Evolutionary conservation across 73 alveolate species (phyloP).

Genomic region (Paramecium caudatum): DNA sequence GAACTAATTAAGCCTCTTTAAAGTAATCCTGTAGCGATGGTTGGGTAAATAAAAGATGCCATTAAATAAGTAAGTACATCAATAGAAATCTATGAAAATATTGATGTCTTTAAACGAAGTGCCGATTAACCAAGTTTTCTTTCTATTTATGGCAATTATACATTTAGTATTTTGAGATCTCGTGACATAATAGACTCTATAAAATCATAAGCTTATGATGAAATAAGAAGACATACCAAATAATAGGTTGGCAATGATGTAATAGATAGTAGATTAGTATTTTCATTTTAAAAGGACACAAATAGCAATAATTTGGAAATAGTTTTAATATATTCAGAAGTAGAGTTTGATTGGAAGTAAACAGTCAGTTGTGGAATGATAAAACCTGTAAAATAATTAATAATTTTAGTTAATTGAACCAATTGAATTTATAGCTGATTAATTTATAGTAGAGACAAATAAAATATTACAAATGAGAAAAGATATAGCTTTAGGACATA

Average conservation of each 20-base stretch:
- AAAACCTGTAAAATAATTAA: neutral
- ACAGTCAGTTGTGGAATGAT: constrained; percentile 52
- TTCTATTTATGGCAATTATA: constrained; percentile 31
- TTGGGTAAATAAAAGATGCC: constrained; percentile 58
- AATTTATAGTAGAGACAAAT: constrained; percentile 11
- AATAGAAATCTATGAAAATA: constrained; percentile 55
- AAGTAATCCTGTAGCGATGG: constrained; percentile 56
- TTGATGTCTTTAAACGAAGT: constrained; percentile 43
- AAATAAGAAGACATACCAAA: constrained; percentile 27
- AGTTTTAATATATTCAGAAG: constrained; percentile 20
- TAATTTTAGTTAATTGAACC: neutral
- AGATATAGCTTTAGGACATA: constrained; percentile 9
- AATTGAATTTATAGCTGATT: constrained; percentile 31
- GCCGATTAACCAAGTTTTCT: neutral
- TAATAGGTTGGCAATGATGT: constrained; percentile 32
- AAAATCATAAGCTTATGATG: neutral
- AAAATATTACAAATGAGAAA: constrained; percentile 39
- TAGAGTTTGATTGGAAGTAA: constrained; percentile 46
- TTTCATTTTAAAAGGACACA: neutral
- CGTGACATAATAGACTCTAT: constrained; percentile 31
- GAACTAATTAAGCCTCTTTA: constrained; percentile 21
- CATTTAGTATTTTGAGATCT: neutral
- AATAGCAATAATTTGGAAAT: neutral
- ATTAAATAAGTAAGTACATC: constrained; percentile 53
- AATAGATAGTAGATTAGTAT: neutral